Conservation (phyloP, 192 early-diverging fungal species). For the Coemansia sp. region DNA sequence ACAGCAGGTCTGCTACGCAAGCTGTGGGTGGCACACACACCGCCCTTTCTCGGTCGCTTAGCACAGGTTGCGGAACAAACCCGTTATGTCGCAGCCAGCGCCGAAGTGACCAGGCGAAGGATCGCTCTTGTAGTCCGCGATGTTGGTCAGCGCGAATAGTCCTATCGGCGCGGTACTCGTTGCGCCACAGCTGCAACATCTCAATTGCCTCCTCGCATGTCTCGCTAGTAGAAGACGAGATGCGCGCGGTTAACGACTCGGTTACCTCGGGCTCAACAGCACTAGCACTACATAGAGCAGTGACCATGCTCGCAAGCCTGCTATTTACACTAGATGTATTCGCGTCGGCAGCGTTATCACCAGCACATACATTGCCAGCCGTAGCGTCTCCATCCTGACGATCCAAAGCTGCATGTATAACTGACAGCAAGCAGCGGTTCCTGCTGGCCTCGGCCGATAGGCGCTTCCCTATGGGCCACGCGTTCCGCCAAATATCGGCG, state of each 20-base stretch:
- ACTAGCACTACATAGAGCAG: not conserved
- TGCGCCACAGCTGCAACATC: conserved; percentile 11
- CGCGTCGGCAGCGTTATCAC: not conserved
- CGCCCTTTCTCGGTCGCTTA: conserved; percentile 13
- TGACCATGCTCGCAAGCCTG: not conserved
- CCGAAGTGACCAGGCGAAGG: conserved; percentile 24
- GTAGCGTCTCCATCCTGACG: not conserved
- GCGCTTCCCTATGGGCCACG: conserved; percentile 40
- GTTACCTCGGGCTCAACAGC: not conserved
- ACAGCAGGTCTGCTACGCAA: not conserved
- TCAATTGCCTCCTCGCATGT: conserved; percentile 10
- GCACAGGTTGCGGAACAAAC: conserved; percentile 29
- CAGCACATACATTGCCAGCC: not conserved
- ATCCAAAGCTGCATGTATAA: not conserved
- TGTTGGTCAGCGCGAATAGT: not conserved
- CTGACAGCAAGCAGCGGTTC: conserved; percentile 17
- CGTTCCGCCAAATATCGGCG: conserved; percentile 16
- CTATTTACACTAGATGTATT: not conserved
- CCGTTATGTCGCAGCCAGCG: conserved; percentile 29
- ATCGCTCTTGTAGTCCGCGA: not conserved
- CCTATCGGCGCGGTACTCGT: not conserved
- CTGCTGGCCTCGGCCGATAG: conserved; percentile 31
- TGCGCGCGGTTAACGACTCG: not conserved
- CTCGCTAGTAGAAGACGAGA: conserved; percentile 2
- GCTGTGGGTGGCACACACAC: not conserved